Percentiles rank a stretch among this genome's conserved stretches.
Conservation (phyloP, 345 rosid genomes). For the Laguncularia racemosa region DNA sequence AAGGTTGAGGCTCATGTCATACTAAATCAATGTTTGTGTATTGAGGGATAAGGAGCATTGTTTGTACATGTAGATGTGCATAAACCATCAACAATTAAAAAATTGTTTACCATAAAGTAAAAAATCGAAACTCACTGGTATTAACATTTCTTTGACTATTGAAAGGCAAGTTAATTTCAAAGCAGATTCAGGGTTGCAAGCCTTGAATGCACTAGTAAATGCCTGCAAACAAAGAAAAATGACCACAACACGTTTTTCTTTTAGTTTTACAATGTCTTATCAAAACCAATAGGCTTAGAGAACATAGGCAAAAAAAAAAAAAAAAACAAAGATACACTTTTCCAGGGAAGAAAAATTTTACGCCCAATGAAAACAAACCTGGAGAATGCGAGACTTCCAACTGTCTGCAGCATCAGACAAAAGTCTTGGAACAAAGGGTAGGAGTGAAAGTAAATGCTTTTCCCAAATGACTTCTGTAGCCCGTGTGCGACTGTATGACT, state of each 20-base stretch:
- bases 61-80: no score
- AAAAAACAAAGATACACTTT: no score
- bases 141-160: conserved; percentile 47
- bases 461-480: conserved; percentile 34
- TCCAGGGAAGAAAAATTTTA: background rate
- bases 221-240: conserved; percentile 45
- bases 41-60: no score
- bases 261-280: background rate
- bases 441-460: conserved; percentile 38
- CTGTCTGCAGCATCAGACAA: conserved; percentile 26
- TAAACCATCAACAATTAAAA: background rate
- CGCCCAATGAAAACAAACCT: conserved; percentile 36
- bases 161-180: conserved; percentile 62
- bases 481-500: conserved; percentile 35
- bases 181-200: conserved; percentile 54
- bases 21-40: no score
- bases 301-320: background rate
- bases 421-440: conserved; percentile 67
- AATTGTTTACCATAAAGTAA: background rate
- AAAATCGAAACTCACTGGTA: conserved; percentile 51
- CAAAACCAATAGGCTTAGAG: background rate
- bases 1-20: no score
- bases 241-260: background rate
- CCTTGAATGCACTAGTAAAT: conserved; percentile 57
- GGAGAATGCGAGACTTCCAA: conserved; percentile 62